A percentile compares a stretch with the other conserved stretches of the same genome.
Conservation (phyloP, 305 asterid species). For the Fraxinus ornus region DNA sequence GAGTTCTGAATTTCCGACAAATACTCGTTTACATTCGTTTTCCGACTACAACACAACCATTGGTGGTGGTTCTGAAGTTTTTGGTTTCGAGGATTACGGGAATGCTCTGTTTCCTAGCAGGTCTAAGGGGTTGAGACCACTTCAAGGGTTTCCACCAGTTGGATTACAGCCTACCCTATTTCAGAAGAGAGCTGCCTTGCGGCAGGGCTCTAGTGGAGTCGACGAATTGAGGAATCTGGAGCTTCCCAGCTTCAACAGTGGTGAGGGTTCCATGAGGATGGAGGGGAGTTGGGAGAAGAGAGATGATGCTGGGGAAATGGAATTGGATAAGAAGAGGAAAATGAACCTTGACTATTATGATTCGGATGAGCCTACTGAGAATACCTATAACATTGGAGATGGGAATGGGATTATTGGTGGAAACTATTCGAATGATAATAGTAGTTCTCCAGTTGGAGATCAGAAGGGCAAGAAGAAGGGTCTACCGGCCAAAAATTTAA, state of each 20-base stretch:
- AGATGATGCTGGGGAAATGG: constrained; percentile 18
- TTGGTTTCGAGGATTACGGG: constrained; percentile 29
- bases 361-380: constrained; percentile 41
- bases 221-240: constrained; percentile 20
- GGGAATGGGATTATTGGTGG: constrained; percentile 28
- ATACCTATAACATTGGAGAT: constrained; percentile 24
- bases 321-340: constrained; percentile 34
- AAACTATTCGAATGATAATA: constrained; percentile 39
- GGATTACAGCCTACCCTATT: constrained; percentile 45
- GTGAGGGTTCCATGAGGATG: constrained; percentile 35
- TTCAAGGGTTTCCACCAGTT: constrained; percentile 30
- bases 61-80: constrained; percentile 21
- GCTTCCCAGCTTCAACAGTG: constrained; percentile 33
- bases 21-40: constrained; percentile 30
- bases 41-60: constrained; percentile 31
- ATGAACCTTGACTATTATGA: constrained; percentile 35
- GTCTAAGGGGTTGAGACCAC: constrained; percentile 39
- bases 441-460: constrained; percentile 37
- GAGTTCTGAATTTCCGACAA: constrained; percentile 24
- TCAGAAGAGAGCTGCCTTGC: constrained; percentile 48
- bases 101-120: constrained; percentile 25
- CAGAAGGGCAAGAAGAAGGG: constrained; percentile 52
- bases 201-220: constrained; percentile 30
- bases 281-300: constrained; percentile 29
- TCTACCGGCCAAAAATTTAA: constrained; percentile 57